phyloP scores from a whole-genome alignment of 768 basidiomycete genomes.

The Calocera cornea region DNA sequence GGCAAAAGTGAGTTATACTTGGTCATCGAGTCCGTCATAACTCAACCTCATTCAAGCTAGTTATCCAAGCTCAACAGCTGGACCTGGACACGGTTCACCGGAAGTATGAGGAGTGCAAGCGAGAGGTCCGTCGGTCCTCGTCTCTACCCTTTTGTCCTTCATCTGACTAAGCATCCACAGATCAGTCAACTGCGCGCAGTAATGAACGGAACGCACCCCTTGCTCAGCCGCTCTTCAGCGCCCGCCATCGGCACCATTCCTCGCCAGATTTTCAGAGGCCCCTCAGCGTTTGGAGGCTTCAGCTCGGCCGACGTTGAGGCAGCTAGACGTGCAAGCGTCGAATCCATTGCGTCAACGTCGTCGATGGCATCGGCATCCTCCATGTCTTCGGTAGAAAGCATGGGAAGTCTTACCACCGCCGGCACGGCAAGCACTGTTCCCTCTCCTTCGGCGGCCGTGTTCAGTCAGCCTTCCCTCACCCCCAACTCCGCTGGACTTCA shows the following conservation, averaged over 20 bases:
- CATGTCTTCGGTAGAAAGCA: background rate
- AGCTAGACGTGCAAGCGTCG: background rate
- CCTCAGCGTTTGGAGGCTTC: background rate
- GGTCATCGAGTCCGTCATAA: background rate
- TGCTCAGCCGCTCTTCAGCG: background rate
- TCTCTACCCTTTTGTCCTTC: background rate
- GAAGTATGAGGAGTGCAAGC: background rate
- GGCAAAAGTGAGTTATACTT: background rate
- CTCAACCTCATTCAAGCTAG: background rate
- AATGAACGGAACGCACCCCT: background rate
- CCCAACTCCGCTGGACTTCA: too few species aligned
- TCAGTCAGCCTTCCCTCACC: too few species aligned
- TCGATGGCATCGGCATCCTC: background rate
- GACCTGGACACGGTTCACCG: background rate
- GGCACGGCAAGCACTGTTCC: background rate
- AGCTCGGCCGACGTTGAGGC: background rate
- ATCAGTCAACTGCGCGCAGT: background rate
- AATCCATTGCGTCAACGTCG: background rate
- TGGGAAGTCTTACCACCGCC: background rate
- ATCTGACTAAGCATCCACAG: background rate
- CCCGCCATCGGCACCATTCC: background rate
- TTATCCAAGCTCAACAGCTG: slow-evolving; percentile 1
- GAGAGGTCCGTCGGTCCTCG: background rate
- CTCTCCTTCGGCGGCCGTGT: background rate
- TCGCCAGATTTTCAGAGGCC: background rate